Evolutionary conservation across 2,329 filamentous ascomycete genomes (phyloP).

Genomic region (Dactylellina haptotyla): DNA sequence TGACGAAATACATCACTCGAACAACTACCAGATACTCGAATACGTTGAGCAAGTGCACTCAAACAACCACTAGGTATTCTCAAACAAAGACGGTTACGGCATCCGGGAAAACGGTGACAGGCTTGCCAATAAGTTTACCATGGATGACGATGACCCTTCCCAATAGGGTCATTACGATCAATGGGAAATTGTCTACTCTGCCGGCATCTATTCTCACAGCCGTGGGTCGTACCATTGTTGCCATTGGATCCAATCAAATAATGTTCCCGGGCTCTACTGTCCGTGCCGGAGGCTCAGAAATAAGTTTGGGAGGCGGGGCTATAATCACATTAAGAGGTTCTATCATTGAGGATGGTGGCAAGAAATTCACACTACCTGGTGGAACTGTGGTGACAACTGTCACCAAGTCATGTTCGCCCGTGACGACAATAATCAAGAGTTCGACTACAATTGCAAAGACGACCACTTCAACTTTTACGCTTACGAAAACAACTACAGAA

Average conservation of each 20-base stretch:
- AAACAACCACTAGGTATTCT: constrained; percentile 1
- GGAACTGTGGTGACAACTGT: neutral
- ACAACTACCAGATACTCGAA: too few relatives aligned
- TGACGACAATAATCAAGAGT: neutral
- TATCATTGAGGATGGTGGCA: neutral
- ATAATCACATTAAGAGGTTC: neutral
- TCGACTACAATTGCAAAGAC: neutral
- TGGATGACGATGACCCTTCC: constrained; percentile 9
- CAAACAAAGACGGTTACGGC: constrained; percentile 8
- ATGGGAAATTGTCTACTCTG: neutral
- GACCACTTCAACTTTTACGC: neutral
- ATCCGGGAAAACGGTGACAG: neutral
- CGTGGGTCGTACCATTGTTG: neutral
- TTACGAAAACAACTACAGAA: neutral
- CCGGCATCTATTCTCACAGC: neutral
- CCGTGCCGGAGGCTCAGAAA: neutral
- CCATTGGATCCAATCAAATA: neutral
- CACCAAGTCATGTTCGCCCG: neutral
- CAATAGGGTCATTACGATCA: neutral
- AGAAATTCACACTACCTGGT: constrained; percentile 9
- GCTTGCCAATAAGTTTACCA: neutral
- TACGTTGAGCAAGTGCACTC: too few relatives aligned
- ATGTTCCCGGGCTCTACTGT: constrained; percentile 5
- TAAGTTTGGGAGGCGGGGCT: neutral
- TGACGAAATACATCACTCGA: too few relatives aligned